Base-by-base conservation (phyloP, 2,329 filamentous ascomycete species). In the Beauveria rudraprayagi region DNA sequence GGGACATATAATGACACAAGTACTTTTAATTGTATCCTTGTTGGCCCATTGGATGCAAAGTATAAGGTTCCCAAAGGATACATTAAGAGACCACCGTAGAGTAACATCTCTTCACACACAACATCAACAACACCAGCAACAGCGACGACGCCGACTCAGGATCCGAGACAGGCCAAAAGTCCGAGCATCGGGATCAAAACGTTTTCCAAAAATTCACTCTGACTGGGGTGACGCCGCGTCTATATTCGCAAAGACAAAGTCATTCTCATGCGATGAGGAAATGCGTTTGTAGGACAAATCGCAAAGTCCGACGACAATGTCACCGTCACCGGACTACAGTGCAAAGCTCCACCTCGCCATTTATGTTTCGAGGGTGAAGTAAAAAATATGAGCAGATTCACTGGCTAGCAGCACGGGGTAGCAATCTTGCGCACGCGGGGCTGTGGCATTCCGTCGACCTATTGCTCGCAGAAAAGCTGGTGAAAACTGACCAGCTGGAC, bases 191-290 rank as follows among this genome's bases (percentile, higher is more conserved):
- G 91, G 62, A 86, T 78, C 66, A 95, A 95, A 81, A 90, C 89
- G 74, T 37, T 92, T 85, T 81, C 82, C 62, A 80, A 84, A 60
- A 78, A 95, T 67, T 67, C 76, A 92, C 63, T 76, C 95, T 58
- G 91, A 95, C 70, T 91, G 95, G 74, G 87, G 81, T 47, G 91
- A 96, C 69, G 89, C 87, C 60, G 85, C 85, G 70, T 81, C 81
- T 24, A 92, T 24, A 92, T 95, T 76, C 87, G 83, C 66, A 80
- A 88, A 66, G 87, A 87, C 69, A 91, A 95, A 73, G 90, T 96
- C 68, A 96, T 91, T 0, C 80, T 95, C 30, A 95, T 95, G 91
- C 87, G 88, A 71, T 95, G 91, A 91, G 91, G 91, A 67, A 92
- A 92, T 69, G 89, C 87, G 5, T 81, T 90, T 64, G 86, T 91